Evolutionary conservation across 305 asterid species (phyloP), one percentile per base, ranked within the genome.

Genomic region (Plantago coronopus): DNA sequence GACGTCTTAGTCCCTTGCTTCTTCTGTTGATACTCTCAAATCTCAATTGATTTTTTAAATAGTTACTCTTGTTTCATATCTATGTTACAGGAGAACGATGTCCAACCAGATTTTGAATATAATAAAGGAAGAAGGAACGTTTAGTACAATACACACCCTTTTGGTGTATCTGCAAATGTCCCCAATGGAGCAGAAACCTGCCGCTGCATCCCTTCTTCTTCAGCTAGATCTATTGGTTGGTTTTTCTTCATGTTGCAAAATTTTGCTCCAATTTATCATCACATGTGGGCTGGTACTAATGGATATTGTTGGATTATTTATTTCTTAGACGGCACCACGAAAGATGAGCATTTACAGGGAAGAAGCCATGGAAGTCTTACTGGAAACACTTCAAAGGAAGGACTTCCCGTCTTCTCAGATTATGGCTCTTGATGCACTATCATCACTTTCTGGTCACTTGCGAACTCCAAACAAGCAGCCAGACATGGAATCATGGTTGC

Each of bases 261-360:
- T 58, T 72, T 54, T 34, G 40, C 50, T 19, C n/a, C n/a, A n/a
- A n/a, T 20, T 31, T 31, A 14, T 22, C 8, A 19, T 40, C 7
- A 25, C 4, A 42, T 47, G 12, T 56, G 18, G 54, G n/a, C 34
- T 7, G 34, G 25, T 20, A 42, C 4, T 44, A 27, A 17, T 31
- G 37, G 12, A 50, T 57, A 60, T 54, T 64, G 43, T 48, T 66
- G 38, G 23, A 46, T 14, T 19, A 19, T 44, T 51, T 62, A 19
- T 62, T 65, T 66, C 34, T 2, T 63, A 88, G 96, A 79, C 58
- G 37, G 75, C 83, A 59, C 97, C 97, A 17, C 74, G 86, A 62
- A 81, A 86, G 82, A 84, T 81, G 94, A 89, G 96, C 74, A 86
- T 89, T 57, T 89, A 86, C 44, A 74, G 95, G 71, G 96, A 86